A percentile compares a stretch with the other conserved stretches of the same genome.
These are phyloP conservation scores for Candida lessepsii DNA, from an alignment of 805 yeast species.

Conservation along the genomic window DNA sequence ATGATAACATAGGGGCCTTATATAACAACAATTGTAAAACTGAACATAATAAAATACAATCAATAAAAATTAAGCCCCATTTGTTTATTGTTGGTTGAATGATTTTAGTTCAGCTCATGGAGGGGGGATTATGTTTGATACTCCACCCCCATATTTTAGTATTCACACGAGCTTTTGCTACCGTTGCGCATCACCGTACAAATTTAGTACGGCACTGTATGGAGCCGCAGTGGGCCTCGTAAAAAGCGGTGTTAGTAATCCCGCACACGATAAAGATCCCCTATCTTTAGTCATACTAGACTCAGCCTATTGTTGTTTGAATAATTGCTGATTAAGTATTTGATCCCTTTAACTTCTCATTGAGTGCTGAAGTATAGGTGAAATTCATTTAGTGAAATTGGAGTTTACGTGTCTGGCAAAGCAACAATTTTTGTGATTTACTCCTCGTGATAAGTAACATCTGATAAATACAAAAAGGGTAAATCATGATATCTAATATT, in stretches of 20 bases:
- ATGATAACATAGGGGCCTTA: too few relatives aligned
- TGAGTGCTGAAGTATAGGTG: too few relatives aligned
- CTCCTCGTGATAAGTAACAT: neutral
- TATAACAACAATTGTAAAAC: too few relatives aligned
- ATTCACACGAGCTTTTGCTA: neutral
- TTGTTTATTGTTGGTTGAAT: too few relatives aligned
- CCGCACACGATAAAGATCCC: slow-evolving; percentile 9
- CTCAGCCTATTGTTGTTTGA: neutral
- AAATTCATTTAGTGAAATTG: too few relatives aligned
- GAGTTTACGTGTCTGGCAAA: neutral
- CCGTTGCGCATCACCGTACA: neutral
- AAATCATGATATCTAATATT: slow-evolving; percentile 2
- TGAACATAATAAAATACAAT: too few relatives aligned
- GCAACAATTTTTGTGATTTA: neutral
- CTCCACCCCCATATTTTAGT: slow-evolving; percentile 1
- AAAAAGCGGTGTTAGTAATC: neutral
- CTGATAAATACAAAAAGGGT: neutral
- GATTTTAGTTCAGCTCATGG: too few relatives aligned
- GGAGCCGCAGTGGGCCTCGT: slow-evolving; percentile 2
- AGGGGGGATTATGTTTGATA: neutral
- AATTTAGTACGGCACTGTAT: neutral
- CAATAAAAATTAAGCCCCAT: too few relatives aligned
- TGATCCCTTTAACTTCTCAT: too few relatives aligned
- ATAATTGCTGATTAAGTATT: too few relatives aligned
- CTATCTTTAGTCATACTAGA: neutral